Evolutionary conservation across 176 grass and related monocot species (phyloP), one percentile per base, ranked within the genome.

Genomic region (Carex myosuroides): DNA sequence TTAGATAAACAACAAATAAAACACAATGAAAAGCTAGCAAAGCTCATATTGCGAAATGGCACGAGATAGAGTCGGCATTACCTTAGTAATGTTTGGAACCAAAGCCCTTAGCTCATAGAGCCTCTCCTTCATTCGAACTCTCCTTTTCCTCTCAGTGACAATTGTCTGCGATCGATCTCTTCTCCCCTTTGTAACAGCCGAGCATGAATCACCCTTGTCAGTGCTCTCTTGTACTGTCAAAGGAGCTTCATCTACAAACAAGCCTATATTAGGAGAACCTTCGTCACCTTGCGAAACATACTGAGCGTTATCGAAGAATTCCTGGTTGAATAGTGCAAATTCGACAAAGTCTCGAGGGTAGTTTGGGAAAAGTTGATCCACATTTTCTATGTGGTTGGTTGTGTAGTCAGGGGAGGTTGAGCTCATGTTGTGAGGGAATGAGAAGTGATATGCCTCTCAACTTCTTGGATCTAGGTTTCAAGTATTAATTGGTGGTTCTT

Each of bases 81-180:
- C 94, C 92, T 99, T 99, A 1, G 93, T 95, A 41, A 99, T 99
- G 76, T 93, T 99, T 5, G 96, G 93, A 85, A 99, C 96, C 53
- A 99, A 85, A 4, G 96, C 76, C 8, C 96, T 85, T 9, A 99
- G 88, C 85, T 99, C 93, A 80, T 95, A 99, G 81, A 99, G 93
- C 81, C 64, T 95, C 89, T 99, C 96, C 87, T 95, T 95, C 96
- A 99, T 95, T 13, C 91, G 83, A 87, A 92, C 87, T 81, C 96
- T 90, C 44, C 96, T 48, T 84, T 89, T 94, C 77, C 96, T 88
- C 89, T 99, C 96, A 53, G 96, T 90, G 67, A 99, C 88, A 77
- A 93, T 87, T 1, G 96, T 95, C 92, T 95, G 95, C 6, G 93
- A 92, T 16, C 96, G 89, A 83, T 99, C 96, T 81, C 89, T 83